Conservation (phyloP, 768 basidiomycete genomes). For the Wakefieldia striispora region DNA sequence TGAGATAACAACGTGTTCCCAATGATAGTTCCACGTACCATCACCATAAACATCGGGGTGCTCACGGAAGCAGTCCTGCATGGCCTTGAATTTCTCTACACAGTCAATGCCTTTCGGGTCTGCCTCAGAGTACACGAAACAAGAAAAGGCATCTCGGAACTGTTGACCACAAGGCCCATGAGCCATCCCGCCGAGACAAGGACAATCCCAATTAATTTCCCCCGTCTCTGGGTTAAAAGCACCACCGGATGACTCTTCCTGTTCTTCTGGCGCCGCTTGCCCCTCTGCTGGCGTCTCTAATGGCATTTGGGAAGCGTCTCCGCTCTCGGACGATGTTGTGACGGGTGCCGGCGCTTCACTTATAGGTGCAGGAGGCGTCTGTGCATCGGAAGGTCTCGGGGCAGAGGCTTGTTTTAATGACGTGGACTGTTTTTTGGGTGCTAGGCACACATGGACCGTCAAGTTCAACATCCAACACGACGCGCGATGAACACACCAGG, state of each 20-base stretch:
- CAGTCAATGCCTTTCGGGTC: slow-evolving; percentile 99
- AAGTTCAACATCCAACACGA: background rate
- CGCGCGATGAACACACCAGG: slow-evolving; percentile 21
- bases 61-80: slow-evolving; percentile 97
- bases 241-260: slow-evolving; percentile 35
- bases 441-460: slow-evolving; percentile 8
- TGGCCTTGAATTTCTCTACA: slow-evolving; percentile 94
- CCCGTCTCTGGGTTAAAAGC: slow-evolving; percentile 97
- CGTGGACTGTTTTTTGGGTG: slow-evolving; percentile 13
- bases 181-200: slow-evolving; percentile 98
- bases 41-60: slow-evolving; percentile 96
- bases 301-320: slow-evolving; percentile 8
- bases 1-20: slow-evolving; percentile 4
- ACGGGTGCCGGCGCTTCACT: slow-evolving; percentile 17
- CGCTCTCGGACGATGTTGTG: background rate
- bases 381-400: slow-evolving; percentile 18
- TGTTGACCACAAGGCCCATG: slow-evolving; percentile 92
- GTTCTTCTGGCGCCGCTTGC: slow-evolving; percentile 15
- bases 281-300: slow-evolving; percentile 14
- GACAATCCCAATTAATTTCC: slow-evolving; percentile 99
- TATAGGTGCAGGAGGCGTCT: slow-evolving; percentile 13
- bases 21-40: slow-evolving; percentile 50
- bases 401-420: slow-evolving; percentile 1
- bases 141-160: slow-evolving; percentile 95
- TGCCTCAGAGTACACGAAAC: slow-evolving; percentile 90